Conservation (phyloP, 176 grass and related monocot genomes). For the Thinopyrum elongatum region DNA sequence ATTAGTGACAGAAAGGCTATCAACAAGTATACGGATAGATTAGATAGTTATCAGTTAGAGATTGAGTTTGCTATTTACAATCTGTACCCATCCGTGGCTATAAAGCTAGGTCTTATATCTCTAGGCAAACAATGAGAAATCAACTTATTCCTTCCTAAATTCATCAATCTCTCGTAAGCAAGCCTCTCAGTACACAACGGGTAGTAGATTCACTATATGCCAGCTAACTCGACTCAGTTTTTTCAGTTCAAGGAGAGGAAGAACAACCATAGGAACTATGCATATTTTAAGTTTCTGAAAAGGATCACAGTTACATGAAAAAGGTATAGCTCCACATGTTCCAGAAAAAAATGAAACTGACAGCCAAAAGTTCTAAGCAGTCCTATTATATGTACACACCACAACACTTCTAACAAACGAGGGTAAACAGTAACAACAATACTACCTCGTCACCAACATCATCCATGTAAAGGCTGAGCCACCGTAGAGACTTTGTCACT, state of each 20-base stretch:
- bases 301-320: conserved; percentile 6
- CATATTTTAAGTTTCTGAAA: conserved; percentile 14
- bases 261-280: not conserved
- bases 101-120: not conserved
- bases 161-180: not conserved
- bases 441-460: conserved; percentile 85
- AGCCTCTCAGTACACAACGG: not conserved
- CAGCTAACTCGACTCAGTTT: not conserved
- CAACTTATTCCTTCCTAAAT: not conserved
- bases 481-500: conserved; percentile 76
- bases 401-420: not conserved
- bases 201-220: not conserved
- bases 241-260: not conserved
- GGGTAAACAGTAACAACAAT: conserved; percentile 2
- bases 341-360: conserved; percentile 7
- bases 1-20: not conserved
- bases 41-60: not conserved
- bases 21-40: not conserved
- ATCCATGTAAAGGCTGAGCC: conserved; percentile 98
- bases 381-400: not conserved
- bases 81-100: not conserved
- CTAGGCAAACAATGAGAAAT: not conserved
- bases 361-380: conserved; percentile 15
- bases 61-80: not conserved
- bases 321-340: not conserved